These are phyloP conservation scores for Blastobotrys capitulatus DNA, from an alignment of 1,139 yeast species.

Conservation along the genomic window DNA sequence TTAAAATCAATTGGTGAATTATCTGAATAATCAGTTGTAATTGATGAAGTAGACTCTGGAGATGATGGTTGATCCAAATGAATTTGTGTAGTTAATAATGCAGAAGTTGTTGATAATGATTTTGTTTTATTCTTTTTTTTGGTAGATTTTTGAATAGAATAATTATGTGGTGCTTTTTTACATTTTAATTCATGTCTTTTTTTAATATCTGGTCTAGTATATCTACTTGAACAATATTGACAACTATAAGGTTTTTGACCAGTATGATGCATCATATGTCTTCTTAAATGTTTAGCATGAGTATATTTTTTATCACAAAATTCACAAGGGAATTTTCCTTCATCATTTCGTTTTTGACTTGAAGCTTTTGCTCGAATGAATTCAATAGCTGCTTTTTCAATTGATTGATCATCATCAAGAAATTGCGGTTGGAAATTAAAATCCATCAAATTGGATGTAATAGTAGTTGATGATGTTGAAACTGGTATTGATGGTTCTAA, in stretches of 20 bases:
- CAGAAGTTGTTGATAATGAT: background rate
- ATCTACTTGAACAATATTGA: constrained; percentile 23
- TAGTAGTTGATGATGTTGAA: too few relatives aligned
- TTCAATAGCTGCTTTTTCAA: background rate
- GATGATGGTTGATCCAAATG: background rate
- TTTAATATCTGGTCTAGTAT: constrained; percentile 29
- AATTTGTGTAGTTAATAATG: too few relatives aligned
- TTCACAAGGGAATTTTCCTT: constrained; percentile 25
- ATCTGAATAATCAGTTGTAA: background rate
- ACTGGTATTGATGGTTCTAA: too few relatives aligned
- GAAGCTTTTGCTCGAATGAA: background rate
- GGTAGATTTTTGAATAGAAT: too few relatives aligned
- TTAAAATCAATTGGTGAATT: background rate
- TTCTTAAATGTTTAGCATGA: constrained; percentile 31
- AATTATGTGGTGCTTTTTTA: constrained; percentile 4
- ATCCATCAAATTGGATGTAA: too few relatives aligned
- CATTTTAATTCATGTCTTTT: constrained; percentile 26
- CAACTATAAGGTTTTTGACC: constrained; percentile 30
- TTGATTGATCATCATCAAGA: background rate
- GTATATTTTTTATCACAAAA: constrained; percentile 28
- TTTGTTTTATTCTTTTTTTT: too few relatives aligned
- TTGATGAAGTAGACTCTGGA: background rate
- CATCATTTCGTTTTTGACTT: background rate
- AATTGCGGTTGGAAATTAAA: too few relatives aligned
- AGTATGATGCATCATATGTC: constrained; percentile 31